phyloP scores from a whole-genome alignment of 495 filamentous ascomycete genomes.

The Cercophora scortea region DNA sequence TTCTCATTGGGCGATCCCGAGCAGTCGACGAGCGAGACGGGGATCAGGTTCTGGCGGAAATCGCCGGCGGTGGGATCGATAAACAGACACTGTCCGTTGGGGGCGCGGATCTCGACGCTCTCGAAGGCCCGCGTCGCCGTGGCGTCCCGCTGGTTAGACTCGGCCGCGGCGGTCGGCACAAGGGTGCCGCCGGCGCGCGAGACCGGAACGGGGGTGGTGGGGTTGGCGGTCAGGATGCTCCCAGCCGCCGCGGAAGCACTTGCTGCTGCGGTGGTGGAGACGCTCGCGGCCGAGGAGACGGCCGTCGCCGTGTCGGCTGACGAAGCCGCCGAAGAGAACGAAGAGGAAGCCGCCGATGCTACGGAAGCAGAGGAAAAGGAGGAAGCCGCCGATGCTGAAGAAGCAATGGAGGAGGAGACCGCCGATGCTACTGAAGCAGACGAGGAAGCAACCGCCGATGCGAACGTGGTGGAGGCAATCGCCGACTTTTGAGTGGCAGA shows the following conservation, averaged over 20 bases:
- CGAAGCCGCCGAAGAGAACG: neutral
- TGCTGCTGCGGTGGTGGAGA: neutral
- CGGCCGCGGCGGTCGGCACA: slow-evolving; percentile 39
- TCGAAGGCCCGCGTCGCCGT: slow-evolving; percentile 41
- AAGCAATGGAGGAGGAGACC: neutral
- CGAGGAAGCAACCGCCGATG: neutral
- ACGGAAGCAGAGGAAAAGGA: neutral
- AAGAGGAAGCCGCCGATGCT: neutral
- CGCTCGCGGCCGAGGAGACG: neutral
- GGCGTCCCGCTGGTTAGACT: slow-evolving; percentile 37
- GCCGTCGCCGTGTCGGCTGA: neutral
- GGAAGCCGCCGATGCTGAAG: neutral
- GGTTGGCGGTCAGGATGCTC: slow-evolving; percentile 27
- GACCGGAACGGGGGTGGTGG: slow-evolving; percentile 41
- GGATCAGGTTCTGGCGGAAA: slow-evolving; percentile 49
- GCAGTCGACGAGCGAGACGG: slow-evolving; percentile 38
- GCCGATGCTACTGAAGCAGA: neutral
- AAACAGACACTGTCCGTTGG: slow-evolving; percentile 44
- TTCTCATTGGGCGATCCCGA: slow-evolving; percentile 41
- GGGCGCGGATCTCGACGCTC: slow-evolving; percentile 37
- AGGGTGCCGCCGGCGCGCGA: slow-evolving; percentile 41
- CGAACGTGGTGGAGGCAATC: neutral
- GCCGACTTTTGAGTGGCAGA: neutral
- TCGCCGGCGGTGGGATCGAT: slow-evolving; percentile 47
- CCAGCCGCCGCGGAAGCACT: neutral